A percentile compares a stretch with the other conserved stretches of the same genome.
phyloP scores from a whole-genome alignment of 2,329 filamentous ascomycete species.

The Cladosporium sp. region DNA sequence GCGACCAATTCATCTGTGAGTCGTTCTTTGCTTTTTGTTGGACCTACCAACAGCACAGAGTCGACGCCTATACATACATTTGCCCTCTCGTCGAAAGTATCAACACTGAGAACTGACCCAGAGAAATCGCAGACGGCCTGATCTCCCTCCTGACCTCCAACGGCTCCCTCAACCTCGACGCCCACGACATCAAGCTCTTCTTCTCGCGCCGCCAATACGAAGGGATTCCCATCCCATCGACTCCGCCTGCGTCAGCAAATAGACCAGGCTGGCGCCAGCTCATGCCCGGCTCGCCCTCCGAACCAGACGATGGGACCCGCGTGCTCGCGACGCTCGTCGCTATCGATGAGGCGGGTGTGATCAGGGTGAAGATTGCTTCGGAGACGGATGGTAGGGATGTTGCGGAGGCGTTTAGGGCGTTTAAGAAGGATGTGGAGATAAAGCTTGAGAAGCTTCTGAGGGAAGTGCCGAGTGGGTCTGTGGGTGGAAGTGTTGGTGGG shows the following conservation, averaged over 20 bases:
- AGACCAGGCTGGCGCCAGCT: background rate
- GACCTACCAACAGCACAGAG: background rate
- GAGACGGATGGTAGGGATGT: conserved; percentile 27
- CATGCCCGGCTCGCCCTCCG: background rate
- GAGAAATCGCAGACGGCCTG: no score
- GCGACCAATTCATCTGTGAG: conserved; percentile 28
- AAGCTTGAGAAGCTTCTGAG: conserved; percentile 28
- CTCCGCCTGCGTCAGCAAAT: background rate
- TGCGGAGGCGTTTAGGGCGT: conserved; percentile 28
- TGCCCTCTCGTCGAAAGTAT: no score
- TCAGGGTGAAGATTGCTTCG: conserved; percentile 31
- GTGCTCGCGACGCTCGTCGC: conserved; percentile 31
- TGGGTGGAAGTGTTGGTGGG: background rate
- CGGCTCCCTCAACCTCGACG: conserved; percentile 24
- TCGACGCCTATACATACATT: background rate
- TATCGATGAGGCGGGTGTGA: conserved; percentile 25
- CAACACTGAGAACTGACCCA: no score
- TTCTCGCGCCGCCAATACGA: conserved; percentile 26
- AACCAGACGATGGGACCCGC: conserved; percentile 19
- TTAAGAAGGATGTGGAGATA: conserved; percentile 31
- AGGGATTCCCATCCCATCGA: background rate
- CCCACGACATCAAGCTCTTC: conserved; percentile 31
- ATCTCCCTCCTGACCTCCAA: conserved; percentile 27
- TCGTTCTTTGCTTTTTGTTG: background rate
- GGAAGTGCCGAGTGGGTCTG: conserved; percentile 23